A percentile compares a stretch with the other conserved stretches of the same genome.
Conservation (phyloP, 768 basidiomycete species). For the Tulasnella sp. region DNA sequence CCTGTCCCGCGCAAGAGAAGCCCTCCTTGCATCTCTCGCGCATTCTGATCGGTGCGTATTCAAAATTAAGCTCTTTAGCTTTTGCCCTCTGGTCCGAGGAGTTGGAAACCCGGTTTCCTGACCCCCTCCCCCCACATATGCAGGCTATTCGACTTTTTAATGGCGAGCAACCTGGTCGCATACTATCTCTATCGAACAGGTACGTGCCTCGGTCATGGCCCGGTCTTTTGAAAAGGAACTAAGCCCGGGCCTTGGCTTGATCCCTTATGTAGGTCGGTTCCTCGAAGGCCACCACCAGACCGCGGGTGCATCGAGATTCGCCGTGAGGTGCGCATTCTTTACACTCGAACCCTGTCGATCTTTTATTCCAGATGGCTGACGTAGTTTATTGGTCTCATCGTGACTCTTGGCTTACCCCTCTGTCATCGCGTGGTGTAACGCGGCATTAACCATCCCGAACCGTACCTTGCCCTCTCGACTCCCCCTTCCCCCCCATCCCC, state of each 20-base stretch:
- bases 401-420: not conserved
- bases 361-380: not conserved
- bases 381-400: not conserved
- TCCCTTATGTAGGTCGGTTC: slow-evolving; percentile 11
- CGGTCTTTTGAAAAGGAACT: not conserved
- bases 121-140: not conserved
- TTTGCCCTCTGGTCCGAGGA: not conserved
- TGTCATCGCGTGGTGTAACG: not conserved
- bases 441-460: not conserved
- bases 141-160: slow-evolving; percentile 22
- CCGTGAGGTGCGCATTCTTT: slow-evolving; percentile 9
- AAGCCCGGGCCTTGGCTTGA: not conserved
- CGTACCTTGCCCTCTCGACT: not conserved
- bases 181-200: slow-evolving; percentile 26
- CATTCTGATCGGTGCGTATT: slow-evolving; percentile 23
- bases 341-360: slow-evolving; percentile 2
- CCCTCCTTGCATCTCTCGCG: slow-evolving; percentile 18
- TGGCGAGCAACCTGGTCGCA: slow-evolving; percentile 23
- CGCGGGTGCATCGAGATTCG: slow-evolving; percentile 24
- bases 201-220: slow-evolving; percentile 1
- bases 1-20: slow-evolving; percentile 18
- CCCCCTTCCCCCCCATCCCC: not conserved
- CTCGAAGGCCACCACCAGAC: slow-evolving; percentile 27
- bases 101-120: not conserved
- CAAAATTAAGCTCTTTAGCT: not conserved